Percentiles rank a stretch among this genome's conserved stretches.
Evolutionary conservation across 73 alveolate species (phyloP).

Genomic region (Halteria grandinella): DNA sequence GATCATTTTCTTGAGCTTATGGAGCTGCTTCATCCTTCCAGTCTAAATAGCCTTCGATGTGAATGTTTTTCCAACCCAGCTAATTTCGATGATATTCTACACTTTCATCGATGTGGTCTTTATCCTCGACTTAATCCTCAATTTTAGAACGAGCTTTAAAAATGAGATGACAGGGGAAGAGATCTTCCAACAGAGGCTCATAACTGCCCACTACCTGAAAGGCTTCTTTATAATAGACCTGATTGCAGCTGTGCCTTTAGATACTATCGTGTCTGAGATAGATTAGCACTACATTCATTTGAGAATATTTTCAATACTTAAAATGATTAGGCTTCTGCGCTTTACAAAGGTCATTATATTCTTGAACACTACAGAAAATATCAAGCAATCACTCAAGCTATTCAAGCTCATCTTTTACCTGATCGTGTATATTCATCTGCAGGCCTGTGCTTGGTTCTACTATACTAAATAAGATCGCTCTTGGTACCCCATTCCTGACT

Average conservation of each 20-base stretch:
- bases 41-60: slow-evolving; percentile 69
- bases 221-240: slow-evolving; percentile 68
- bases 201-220: slow-evolving; percentile 48
- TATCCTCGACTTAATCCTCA: slow-evolving; percentile 52
- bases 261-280: neutral
- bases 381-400: slow-evolving; percentile 54
- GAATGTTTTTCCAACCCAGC: no score
- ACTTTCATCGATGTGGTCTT: slow-evolving; percentile 46
- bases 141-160: slow-evolving; percentile 66
- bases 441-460: slow-evolving; percentile 74
- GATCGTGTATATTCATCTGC: slow-evolving; percentile 66
- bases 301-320: slow-evolving; percentile 59
- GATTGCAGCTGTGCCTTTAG: slow-evolving; percentile 70
- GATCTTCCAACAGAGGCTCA: slow-evolving; percentile 25
- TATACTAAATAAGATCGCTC: slow-evolving; percentile 13
- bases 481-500: slow-evolving; percentile 75
- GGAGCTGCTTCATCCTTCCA: no score
- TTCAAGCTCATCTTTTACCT: slow-evolving; percentile 53
- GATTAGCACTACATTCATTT: no score
- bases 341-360: slow-evolving; percentile 57
- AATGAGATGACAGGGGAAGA: slow-evolving; percentile 74
- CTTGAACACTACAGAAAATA: slow-evolving; percentile 54
- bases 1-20: no score
- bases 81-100: slow-evolving; percentile 28
- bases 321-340: slow-evolving; percentile 59